A percentile compares a stretch with the other conserved stretches of the same genome.
Evolutionary conservation across 768 basidiomycete genomes (phyloP).

Genomic region (Lactifluus hygrophoroides): DNA sequence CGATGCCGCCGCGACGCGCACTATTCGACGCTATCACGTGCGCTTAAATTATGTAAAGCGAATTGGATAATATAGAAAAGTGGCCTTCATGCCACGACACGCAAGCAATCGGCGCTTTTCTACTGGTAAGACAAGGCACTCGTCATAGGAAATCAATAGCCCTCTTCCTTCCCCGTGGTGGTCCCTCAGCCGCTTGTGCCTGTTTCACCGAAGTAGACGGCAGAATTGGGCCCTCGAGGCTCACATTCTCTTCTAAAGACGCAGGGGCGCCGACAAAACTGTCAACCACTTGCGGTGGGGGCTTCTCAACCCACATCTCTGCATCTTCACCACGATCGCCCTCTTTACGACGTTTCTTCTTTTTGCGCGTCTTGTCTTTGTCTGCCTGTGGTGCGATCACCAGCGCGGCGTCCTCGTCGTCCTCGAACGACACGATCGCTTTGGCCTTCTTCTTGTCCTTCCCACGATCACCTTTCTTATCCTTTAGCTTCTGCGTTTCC

Average conservation of each 20-base stretch:
- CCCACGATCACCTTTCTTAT: constrained; percentile 21
- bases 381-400: constrained; percentile 19
- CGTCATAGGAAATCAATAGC: constrained; percentile 24
- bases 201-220: not conserved
- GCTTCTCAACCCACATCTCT: constrained; percentile 62
- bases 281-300: constrained; percentile 42
- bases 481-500: constrained; percentile 31
- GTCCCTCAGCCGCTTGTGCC: constrained; percentile 11
- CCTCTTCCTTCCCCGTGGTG: constrained; percentile 22
- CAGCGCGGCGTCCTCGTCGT: constrained; percentile 42
- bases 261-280: constrained; percentile 20
- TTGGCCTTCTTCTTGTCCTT: constrained; percentile 46
- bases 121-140: too few relatives aligned
- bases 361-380: constrained; percentile 29
- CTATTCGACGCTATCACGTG: not conserved
- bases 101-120: too few relatives aligned
- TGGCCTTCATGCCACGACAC: not conserved
- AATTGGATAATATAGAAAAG: not conserved
- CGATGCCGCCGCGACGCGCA: not conserved
- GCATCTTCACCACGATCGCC: constrained; percentile 26
- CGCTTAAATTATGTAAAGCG: not conserved
- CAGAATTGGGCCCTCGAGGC: not conserved
- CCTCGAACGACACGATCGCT: constrained; percentile 68
- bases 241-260: not conserved
- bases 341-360: constrained; percentile 36